phyloP scores from a whole-genome alignment of 345 rosid genomes.

The Eutrema japonicum region DNA sequence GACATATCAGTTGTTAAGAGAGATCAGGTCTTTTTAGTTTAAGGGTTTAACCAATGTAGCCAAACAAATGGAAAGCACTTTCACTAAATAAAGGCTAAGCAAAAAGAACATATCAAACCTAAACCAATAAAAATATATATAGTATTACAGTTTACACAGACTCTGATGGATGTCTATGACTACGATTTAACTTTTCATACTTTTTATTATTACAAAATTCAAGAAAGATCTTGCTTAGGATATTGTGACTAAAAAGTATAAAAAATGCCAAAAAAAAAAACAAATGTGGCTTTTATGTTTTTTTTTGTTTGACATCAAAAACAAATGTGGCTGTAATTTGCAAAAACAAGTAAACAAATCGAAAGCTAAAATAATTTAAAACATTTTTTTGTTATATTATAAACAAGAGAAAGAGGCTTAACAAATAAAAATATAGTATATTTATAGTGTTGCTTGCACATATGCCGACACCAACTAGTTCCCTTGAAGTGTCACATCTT shows the following conservation, averaged over 20 bases:
- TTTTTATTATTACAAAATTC: conserved; percentile 25
- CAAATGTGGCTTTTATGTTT: background rate
- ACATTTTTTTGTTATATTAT: background rate
- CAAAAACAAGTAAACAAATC: conserved; percentile 2
- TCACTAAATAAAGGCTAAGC: conserved; percentile 44
- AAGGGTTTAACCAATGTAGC: conserved; percentile 29
- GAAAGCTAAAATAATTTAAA: background rate
- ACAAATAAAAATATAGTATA: background rate
- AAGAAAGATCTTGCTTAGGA: conserved; percentile 37
- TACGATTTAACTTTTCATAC: conserved; percentile 40
- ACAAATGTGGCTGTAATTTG: conserved; percentile 5
- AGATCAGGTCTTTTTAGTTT: conserved; percentile 37
- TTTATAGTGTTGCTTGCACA: conserved; percentile 34
- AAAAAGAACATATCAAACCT: conserved; percentile 40
- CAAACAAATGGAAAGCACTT: conserved; percentile 37
- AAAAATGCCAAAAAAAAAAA: background rate
- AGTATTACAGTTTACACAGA: conserved; percentile 37
- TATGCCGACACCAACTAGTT: conserved; percentile 45
- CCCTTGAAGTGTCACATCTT: conserved; percentile 45
- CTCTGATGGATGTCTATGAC: conserved; percentile 38
- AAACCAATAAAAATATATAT: conserved; percentile 12
- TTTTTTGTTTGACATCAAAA: background rate
- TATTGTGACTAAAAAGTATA: conserved; percentile 1
- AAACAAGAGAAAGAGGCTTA: conserved; percentile 3
- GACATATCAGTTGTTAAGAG: conserved; percentile 13